These are phyloP conservation scores for Claviceps purpurea DNA, from an alignment of 2,329 filamentous ascomycete species.

Conservation along the genomic window DNA sequence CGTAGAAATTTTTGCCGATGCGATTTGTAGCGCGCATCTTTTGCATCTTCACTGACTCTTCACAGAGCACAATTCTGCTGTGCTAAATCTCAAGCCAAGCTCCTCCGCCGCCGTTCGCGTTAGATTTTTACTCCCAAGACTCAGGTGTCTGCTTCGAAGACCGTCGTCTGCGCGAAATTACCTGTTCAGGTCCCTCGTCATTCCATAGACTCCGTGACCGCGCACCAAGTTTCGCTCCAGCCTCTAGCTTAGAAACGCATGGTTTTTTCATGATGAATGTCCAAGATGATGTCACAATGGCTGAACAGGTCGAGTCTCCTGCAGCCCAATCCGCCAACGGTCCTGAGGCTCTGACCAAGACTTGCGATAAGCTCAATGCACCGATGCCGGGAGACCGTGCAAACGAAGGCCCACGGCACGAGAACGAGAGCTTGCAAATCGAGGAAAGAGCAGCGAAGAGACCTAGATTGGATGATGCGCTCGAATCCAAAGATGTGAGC, in stretches of 20 bases:
- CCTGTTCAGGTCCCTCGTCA: too few species aligned
- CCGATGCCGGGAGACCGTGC: constrained; percentile 5
- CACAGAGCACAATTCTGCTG: neutral
- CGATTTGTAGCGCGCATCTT: neutral
- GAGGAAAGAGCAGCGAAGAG: constrained; percentile 42
- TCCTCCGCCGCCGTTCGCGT: neutral
- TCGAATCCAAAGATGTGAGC: constrained; percentile 5
- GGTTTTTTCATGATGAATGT: constrained; percentile 14
- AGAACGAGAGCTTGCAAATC: neutral
- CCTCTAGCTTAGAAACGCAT: neutral
- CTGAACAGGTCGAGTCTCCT: constrained; percentile 8
- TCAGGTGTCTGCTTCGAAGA: neutral
- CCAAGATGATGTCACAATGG: constrained; percentile 12
- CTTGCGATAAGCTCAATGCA: constrained; percentile 2
- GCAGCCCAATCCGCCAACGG: constrained; percentile 4
- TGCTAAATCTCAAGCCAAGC: neutral
- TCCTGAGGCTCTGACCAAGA: neutral
- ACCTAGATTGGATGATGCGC: constrained; percentile 35
- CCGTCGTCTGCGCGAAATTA: neutral
- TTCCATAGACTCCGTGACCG: neutral
- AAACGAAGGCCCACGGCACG: neutral
- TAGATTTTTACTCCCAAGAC: neutral
- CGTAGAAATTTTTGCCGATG: constrained; percentile 6
- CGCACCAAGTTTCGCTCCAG: neutral
- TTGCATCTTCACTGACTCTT: neutral